Percentiles rank a stretch among this genome's conserved stretches.
Conservation (phyloP, 2,329 filamentous ascomycete species). For the Fusarium armeniacum region DNA sequence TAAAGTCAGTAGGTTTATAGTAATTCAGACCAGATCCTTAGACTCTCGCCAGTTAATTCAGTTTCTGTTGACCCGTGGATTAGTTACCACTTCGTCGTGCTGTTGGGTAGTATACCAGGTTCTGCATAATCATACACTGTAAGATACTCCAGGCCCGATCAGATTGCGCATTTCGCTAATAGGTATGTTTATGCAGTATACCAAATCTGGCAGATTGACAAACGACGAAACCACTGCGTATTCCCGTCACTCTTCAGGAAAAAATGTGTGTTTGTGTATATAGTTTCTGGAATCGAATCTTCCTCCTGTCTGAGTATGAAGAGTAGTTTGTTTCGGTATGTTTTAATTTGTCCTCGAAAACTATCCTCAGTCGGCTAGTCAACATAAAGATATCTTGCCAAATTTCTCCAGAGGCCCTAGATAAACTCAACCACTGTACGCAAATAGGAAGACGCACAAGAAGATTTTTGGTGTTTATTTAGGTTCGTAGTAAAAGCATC, state of each 20-base stretch:
- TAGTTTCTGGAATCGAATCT: neutral
- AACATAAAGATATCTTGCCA: neutral
- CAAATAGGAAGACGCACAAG: neutral
- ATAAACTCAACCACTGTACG: neutral
- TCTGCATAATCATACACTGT: neutral
- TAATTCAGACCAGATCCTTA: neutral
- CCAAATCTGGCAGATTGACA: neutral
- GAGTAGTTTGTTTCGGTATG: neutral
- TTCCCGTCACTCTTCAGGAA: neutral
- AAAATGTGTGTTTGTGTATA: neutral
- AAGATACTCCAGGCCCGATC: neutral
- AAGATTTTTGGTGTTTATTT: neutral
- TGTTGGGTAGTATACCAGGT: conserved; percentile 1
- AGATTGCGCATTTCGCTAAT: neutral
- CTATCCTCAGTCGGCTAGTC: neutral
- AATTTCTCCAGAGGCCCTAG: neutral
- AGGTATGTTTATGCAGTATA: neutral
- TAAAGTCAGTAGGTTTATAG: neutral
- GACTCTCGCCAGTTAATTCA: neutral
- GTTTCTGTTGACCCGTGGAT: neutral
- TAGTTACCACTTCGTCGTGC: neutral
- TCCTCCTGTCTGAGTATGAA: neutral
- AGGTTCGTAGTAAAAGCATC: neutral
- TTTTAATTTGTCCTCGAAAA: neutral
- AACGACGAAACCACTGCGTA: neutral